These are phyloP conservation scores for Annulohypoxylon bovei DNA, from an alignment of 495 filamentous ascomycete genomes.

Conservation along the genomic window DNA sequence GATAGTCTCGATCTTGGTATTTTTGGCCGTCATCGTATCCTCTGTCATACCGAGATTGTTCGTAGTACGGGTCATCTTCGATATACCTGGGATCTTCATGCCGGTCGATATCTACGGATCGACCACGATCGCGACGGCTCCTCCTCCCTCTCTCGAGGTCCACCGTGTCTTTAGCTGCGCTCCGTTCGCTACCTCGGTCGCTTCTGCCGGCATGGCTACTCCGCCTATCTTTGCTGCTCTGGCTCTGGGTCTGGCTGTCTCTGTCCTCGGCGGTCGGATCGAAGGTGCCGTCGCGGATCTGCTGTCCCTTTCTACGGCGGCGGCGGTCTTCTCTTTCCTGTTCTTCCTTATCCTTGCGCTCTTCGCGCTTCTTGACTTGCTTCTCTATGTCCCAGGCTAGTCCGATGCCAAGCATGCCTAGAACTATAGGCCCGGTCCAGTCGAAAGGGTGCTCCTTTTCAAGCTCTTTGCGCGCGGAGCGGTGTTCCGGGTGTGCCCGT, in stretches of 20 bases:
- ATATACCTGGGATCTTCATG: constrained; percentile 25
- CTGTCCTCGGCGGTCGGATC: not conserved
- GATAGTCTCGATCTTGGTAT: constrained; percentile 3
- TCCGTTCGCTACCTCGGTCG: constrained; percentile 11
- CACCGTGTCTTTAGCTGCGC: constrained; percentile 20
- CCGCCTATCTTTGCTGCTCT: constrained; percentile 5
- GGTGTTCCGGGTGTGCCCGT: constrained; percentile 47
- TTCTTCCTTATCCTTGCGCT: constrained; percentile 38
- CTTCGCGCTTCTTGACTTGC: constrained; percentile 42
- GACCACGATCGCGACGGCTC: constrained; percentile 8
- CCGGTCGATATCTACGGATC: constrained; percentile 15
- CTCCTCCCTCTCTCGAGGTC: constrained; percentile 9
- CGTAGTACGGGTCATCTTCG: constrained; percentile 33
- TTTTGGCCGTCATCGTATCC: constrained; percentile 13
- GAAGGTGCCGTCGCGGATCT: constrained; percentile 11
- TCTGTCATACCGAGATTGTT: constrained; percentile 28
- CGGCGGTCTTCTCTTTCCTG: constrained; percentile 18
- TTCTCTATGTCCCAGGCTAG: constrained; percentile 47
- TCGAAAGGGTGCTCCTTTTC: constrained; percentile 40
- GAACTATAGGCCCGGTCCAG: constrained; percentile 35
- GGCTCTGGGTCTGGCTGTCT: not conserved
- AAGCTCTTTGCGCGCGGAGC: constrained; percentile 42
- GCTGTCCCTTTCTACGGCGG: not conserved
- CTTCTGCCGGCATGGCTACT: not conserved
- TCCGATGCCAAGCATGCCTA: constrained; percentile 41